These are phyloP conservation scores for Gaultheria prostrata DNA, from an alignment of 148 eudicot species.

Conservation along the genomic window DNA sequence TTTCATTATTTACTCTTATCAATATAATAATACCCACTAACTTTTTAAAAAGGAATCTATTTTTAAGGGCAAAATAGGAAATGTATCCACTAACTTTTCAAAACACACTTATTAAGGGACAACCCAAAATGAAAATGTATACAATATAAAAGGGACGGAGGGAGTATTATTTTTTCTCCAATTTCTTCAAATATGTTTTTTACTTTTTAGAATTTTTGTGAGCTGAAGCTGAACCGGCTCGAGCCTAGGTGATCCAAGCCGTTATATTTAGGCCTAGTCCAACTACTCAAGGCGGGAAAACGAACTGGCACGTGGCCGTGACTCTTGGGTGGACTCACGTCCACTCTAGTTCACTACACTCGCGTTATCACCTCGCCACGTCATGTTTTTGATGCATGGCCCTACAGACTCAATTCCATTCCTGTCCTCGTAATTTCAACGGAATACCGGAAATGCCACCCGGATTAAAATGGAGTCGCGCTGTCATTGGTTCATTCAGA, in stretches of 20 bases:
- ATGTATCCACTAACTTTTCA: no score
- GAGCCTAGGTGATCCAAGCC: background rate
- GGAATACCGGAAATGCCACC: background rate
- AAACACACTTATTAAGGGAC: no score
- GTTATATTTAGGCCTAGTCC: background rate
- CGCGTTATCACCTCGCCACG: constrained; percentile 10
- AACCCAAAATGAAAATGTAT: no score
- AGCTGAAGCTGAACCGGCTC: background rate
- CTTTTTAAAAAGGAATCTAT: no score
- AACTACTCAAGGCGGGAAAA: background rate
- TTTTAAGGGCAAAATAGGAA: no score
- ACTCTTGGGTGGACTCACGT: background rate
- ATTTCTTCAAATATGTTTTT: background rate
- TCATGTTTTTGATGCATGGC: background rate
- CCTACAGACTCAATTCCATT: background rate
- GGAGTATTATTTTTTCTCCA: background rate
- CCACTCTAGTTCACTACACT: background rate
- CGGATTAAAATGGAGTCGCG: background rate
- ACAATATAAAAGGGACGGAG: no score
- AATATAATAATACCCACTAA: no score
- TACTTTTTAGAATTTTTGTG: no score
- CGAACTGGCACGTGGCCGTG: background rate
- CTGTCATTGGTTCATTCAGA: background rate
- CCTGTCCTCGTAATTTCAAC: background rate
- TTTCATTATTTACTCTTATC: no score